Percentiles rank a stretch among this genome's conserved stretches.
Evolutionary conservation across 2,329 filamentous ascomycete genomes (phyloP).

Genomic region (Cylindrodendrum hubeiense): DNA sequence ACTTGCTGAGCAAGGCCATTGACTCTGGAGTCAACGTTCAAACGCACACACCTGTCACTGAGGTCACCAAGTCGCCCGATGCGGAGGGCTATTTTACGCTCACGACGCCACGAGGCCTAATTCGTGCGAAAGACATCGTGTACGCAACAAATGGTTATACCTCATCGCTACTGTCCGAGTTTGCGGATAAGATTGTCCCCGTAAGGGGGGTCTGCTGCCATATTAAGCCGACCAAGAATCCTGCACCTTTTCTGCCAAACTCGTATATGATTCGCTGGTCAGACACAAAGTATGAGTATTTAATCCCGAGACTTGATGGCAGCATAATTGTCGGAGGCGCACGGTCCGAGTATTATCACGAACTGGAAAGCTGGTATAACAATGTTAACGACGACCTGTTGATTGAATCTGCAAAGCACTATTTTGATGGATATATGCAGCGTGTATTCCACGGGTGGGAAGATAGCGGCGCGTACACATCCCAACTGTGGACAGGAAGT

Average conservation of each 20-base stretch:
- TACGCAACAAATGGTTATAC: constrained; percentile 51
- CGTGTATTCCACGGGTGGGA: constrained; percentile 22
- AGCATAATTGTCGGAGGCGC: constrained; percentile 23
- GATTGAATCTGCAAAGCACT: constrained; percentile 20
- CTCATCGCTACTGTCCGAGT: constrained; percentile 17
- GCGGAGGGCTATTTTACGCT: constrained; percentile 25
- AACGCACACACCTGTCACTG: constrained; percentile 41
- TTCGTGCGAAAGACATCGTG: constrained; percentile 11
- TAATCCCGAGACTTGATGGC: constrained; percentile 19
- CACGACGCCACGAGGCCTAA: constrained; percentile 8
- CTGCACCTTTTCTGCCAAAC: constrained; percentile 6
- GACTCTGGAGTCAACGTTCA: constrained; percentile 46
- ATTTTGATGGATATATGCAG: constrained; percentile 26
- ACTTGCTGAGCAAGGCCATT: constrained; percentile 40
- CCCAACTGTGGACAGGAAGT: constrained; percentile 21
- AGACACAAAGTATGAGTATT: constrained; percentile 18
- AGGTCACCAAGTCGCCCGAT: constrained; percentile 33
- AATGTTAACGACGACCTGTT: constrained; percentile 19
- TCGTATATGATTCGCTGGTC: constrained; percentile 24
- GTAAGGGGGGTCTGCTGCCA: constrained; percentile 16
- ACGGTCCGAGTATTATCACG: constrained; percentile 21
- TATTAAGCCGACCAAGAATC: constrained; percentile 13
- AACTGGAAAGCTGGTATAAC: constrained; percentile 19
- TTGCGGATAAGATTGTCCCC: constrained; percentile 16
- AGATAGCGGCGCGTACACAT: constrained; percentile 18